phyloP scores from a whole-genome alignment of 2,329 filamentous ascomycete genomes.

The Ophiostoma ulmi region DNA sequence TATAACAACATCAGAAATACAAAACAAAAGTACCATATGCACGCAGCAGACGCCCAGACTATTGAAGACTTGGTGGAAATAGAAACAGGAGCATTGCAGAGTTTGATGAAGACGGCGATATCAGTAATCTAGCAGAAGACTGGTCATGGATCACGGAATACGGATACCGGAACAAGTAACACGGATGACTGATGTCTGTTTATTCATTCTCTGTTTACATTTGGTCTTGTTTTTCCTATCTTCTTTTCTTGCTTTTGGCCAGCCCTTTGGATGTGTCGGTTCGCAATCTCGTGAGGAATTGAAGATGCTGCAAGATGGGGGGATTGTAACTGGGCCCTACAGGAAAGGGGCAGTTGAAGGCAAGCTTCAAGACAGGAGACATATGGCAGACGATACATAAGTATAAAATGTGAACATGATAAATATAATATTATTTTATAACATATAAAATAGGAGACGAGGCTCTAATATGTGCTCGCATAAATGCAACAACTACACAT shows the following conservation, averaged over 20 bases:
- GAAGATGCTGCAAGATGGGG: neutral
- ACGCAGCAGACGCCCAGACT: neutral
- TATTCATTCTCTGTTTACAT: neutral
- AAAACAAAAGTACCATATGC: neutral
- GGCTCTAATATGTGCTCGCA: neutral
- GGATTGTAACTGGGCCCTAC: neutral
- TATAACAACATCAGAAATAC: neutral
- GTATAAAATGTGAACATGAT: neutral
- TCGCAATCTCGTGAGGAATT: constrained; percentile 5
- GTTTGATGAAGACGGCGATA: neutral
- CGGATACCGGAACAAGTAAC: neutral
- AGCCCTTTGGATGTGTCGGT: neutral
- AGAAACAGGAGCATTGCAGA: neutral
- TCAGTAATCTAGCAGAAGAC: neutral
- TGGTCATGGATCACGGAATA: neutral
- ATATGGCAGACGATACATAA: neutral
- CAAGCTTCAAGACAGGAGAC: too few species aligned
- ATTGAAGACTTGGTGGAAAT: neutral
- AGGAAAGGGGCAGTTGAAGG: neutral
- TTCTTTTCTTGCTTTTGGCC: neutral
- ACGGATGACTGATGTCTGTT: neutral
- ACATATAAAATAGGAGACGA: neutral
- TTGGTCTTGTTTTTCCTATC: neutral
- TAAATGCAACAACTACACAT: neutral
- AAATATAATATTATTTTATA: neutral